phyloP scores from a whole-genome alignment of 2,329 filamentous ascomycete genomes.

The Fusarium sp. region DNA sequence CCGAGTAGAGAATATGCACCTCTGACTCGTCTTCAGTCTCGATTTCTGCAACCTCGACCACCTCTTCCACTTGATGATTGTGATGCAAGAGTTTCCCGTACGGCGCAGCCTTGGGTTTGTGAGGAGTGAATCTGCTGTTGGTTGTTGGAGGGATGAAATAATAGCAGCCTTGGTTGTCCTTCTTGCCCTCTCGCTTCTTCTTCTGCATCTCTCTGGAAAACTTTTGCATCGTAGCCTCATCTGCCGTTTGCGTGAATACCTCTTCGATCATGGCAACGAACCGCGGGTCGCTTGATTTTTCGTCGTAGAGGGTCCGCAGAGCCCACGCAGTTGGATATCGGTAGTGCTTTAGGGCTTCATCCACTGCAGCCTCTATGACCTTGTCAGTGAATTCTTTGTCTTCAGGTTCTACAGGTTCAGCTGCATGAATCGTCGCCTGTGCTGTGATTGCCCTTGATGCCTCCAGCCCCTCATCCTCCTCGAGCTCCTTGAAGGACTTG shows the following conservation, averaged over 20 bases:
- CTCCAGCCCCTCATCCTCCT: slow-evolving; percentile 19
- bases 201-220: slow-evolving; percentile 61
- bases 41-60: slow-evolving; percentile 20
- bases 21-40: slow-evolving; percentile 9
- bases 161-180: slow-evolving; percentile 60
- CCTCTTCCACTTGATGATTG: slow-evolving; percentile 38
- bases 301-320: slow-evolving; percentile 68
- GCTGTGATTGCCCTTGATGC: slow-evolving; percentile 14
- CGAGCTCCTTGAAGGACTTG: slow-evolving; percentile 13
- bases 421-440: slow-evolving; percentile 29
- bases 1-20: slow-evolving; percentile 11
- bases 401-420: slow-evolving; percentile 38
- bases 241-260: slow-evolving; percentile 67
- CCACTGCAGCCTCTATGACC: slow-evolving; percentile 66
- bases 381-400: slow-evolving; percentile 59
- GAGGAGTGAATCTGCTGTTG: slow-evolving; percentile 53
- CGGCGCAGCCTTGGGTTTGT: slow-evolving; percentile 59
- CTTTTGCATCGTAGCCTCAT: slow-evolving; percentile 58
- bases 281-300: slow-evolving; percentile 59
- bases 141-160: slow-evolving; percentile 63
- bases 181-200: slow-evolving; percentile 67
- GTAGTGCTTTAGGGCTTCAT: slow-evolving; percentile 64
- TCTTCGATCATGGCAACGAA: slow-evolving; percentile 68
- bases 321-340: slow-evolving; percentile 72
- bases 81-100: slow-evolving; percentile 58